A percentile compares a stretch with the other conserved stretches of the same genome.
Conservation (phyloP, 2,329 filamentous ascomycete species). For the Diaporthe ampelina region DNA sequence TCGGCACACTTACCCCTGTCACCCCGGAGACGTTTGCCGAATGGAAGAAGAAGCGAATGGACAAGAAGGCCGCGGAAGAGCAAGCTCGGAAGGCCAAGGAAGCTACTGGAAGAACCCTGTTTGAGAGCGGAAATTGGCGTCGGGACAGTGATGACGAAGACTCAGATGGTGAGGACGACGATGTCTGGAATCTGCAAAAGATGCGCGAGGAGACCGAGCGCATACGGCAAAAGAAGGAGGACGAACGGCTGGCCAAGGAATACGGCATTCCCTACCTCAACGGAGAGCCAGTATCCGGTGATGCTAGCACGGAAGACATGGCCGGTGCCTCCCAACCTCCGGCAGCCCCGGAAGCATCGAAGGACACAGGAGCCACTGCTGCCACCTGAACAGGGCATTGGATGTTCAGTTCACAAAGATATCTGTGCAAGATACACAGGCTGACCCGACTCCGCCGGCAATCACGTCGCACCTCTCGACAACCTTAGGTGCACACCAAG, state of each 20-base stretch:
- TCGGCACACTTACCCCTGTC: slow-evolving; percentile 91
- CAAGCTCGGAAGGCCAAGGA: slow-evolving; percentile 93
- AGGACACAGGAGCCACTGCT: slow-evolving; percentile 30
- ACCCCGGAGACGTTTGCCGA: slow-evolving; percentile 93
- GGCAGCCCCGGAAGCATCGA: neutral
- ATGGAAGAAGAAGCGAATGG: slow-evolving; percentile 94
- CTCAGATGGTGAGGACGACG: slow-evolving; percentile 74
- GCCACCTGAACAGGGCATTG: slow-evolving; percentile 35
- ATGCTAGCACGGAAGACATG: slow-evolving; percentile 35
- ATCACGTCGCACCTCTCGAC: slow-evolving; percentile 41
- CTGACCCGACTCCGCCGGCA: slow-evolving; percentile 32
- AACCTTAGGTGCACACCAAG: slow-evolving; percentile 40
- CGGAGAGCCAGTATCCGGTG: slow-evolving; percentile 41
- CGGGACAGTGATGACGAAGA: slow-evolving; percentile 74
- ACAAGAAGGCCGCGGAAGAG: slow-evolving; percentile 96
- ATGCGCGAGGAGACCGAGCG: slow-evolving; percentile 88
- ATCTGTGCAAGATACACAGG: slow-evolving; percentile 24
- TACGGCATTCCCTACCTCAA: slow-evolving; percentile 47
- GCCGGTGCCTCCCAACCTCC: slow-evolving; percentile 7
- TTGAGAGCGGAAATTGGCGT: slow-evolving; percentile 96
- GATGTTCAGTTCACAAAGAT: slow-evolving; percentile 5
- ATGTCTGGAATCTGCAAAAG: slow-evolving; percentile 83
- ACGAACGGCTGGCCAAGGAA: slow-evolving; percentile 69
- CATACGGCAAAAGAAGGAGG: slow-evolving; percentile 80
- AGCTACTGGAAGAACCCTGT: slow-evolving; percentile 92